Conservation (phyloP, 495 filamentous ascomycete species). For the Podospora sp. region DNA sequence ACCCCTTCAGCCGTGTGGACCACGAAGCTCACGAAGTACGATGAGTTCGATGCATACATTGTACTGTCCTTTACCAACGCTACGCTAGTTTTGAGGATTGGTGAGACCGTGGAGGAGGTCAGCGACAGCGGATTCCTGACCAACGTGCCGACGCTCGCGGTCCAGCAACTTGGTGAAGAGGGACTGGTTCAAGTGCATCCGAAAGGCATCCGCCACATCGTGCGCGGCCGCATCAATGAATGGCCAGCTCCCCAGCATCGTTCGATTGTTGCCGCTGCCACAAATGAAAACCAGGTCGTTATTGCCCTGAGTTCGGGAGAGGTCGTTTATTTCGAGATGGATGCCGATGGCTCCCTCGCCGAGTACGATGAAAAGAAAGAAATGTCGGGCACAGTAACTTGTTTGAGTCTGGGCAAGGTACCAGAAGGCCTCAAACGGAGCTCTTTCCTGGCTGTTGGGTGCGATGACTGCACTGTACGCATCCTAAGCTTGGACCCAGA, state of each 20-base stretch:
- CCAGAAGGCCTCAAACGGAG: slow-evolving; percentile 84
- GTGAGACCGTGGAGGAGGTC: slow-evolving; percentile 94
- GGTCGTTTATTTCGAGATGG: slow-evolving; percentile 98
- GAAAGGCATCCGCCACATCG: slow-evolving; percentile 89
- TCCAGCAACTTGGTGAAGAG: slow-evolving; percentile 92
- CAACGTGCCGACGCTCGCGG: slow-evolving; percentile 82
- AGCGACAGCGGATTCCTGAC: slow-evolving; percentile 89
- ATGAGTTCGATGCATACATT: slow-evolving; percentile 82
- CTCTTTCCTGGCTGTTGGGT: slow-evolving; percentile 91
- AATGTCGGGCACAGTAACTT: slow-evolving; percentile 95
- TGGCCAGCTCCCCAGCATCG: slow-evolving; percentile 93
- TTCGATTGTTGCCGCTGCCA: slow-evolving; percentile 92
- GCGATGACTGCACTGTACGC: slow-evolving; percentile 92
- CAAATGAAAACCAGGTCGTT: slow-evolving; percentile 90
- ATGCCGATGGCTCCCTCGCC: slow-evolving; percentile 82
- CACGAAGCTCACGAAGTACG: slow-evolving; percentile 77
- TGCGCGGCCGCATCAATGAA: slow-evolving; percentile 82
- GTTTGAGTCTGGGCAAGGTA: slow-evolving; percentile 88
- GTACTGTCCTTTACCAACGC: slow-evolving; percentile 70
- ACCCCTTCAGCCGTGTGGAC: slow-evolving; percentile 93
- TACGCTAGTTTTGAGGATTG: slow-evolving; percentile 86
- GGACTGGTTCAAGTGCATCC: slow-evolving; percentile 93
- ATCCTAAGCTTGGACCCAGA: slow-evolving; percentile 90
- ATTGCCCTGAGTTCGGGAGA: slow-evolving; percentile 93
- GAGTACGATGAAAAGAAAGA: slow-evolving; percentile 95